Conservation (phyloP, 1,284 basidiomycete species). For the Phaffia rhodozyma region DNA sequence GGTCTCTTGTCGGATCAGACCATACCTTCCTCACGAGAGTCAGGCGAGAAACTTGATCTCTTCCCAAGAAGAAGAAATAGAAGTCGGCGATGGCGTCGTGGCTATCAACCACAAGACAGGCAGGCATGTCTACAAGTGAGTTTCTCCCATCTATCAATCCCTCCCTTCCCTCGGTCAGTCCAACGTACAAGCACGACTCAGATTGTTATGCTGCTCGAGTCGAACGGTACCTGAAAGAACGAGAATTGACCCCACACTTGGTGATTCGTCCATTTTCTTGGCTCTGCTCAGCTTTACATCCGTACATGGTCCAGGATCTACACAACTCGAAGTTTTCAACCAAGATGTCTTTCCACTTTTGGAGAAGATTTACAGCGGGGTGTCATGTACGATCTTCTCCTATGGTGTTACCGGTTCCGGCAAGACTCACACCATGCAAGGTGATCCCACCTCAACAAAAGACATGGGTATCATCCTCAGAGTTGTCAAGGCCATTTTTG, state of each 20-base stretch:
- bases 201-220: background rate
- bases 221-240: background rate
- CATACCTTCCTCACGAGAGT: conserved; percentile 6
- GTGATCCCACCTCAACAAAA: conserved; percentile 36
- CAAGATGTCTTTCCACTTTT: conserved; percentile 14
- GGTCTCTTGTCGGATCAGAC: conserved; percentile 12
- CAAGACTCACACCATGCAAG: conserved; percentile 58
- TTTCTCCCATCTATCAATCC: background rate
- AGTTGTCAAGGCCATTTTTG: conserved; percentile 43
- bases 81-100: background rate
- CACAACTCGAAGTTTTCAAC: conserved; percentile 12
- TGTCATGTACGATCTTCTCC: conserved; percentile 13
- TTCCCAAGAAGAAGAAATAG: conserved; percentile 9
- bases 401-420: conserved; percentile 25
- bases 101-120: conserved; percentile 2
- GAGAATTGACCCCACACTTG: background rate
- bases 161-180: background rate
- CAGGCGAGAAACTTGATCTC: background rate
- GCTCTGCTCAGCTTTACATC: conserved; percentile 5
- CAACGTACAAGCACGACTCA: background rate
- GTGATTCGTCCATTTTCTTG: background rate
- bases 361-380: conserved; percentile 12
- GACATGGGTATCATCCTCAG: conserved; percentile 69
- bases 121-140: conserved; percentile 11
- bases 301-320: conserved; percentile 1